These are phyloP conservation scores for Ricinus communis DNA, from an alignment of 345 rosid species.

Conservation along the genomic window DNA sequence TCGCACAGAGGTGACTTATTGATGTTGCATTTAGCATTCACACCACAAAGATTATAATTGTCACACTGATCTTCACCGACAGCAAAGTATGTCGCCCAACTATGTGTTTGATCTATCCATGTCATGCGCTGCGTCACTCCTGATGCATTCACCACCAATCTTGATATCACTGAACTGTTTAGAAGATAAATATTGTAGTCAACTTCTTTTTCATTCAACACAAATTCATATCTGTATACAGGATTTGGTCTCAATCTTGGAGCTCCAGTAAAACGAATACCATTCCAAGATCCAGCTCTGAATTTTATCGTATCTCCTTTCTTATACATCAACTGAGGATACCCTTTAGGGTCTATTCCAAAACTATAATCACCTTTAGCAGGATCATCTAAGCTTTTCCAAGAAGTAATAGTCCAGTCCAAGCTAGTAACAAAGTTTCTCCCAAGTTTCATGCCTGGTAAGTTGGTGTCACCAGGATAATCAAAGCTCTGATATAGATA, in stretches of 20 bases:
- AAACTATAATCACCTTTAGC: slow-evolving; percentile 17
- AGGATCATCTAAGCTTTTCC: slow-evolving; percentile 25
- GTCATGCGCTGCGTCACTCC: slow-evolving; percentile 16
- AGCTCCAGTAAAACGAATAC: slow-evolving; percentile 21
- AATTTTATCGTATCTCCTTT: neutral
- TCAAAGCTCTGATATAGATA: slow-evolving; percentile 41
- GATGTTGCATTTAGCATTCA: slow-evolving; percentile 21
- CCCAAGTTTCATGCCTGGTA: slow-evolving; percentile 28
- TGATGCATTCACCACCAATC: slow-evolving; percentile 11
- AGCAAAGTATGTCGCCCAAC: slow-evolving; percentile 14
- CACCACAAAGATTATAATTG: slow-evolving; percentile 9
- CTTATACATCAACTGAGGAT: slow-evolving; percentile 6
- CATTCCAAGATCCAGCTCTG: slow-evolving; percentile 34
- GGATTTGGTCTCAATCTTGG: neutral
- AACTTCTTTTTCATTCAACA: slow-evolving; percentile 15
- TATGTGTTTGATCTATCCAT: slow-evolving; percentile 22
- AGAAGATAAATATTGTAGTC: slow-evolving; percentile 5
- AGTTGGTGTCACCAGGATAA: slow-evolving; percentile 21
- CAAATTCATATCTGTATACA: slow-evolving; percentile 13
- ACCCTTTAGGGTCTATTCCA: slow-evolving; percentile 19
- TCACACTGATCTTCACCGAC: slow-evolving; percentile 19
- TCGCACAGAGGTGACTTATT: neutral
- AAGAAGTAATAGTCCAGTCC: slow-evolving; percentile 23
- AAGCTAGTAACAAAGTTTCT: slow-evolving; percentile 19
- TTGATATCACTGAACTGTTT: slow-evolving; percentile 17